A percentile compares a stretch with the other conserved stretches of the same genome.
Evolutionary conservation across 768 basidiomycete species (phyloP).

Genomic region (Tephrocybe sp.): DNA sequence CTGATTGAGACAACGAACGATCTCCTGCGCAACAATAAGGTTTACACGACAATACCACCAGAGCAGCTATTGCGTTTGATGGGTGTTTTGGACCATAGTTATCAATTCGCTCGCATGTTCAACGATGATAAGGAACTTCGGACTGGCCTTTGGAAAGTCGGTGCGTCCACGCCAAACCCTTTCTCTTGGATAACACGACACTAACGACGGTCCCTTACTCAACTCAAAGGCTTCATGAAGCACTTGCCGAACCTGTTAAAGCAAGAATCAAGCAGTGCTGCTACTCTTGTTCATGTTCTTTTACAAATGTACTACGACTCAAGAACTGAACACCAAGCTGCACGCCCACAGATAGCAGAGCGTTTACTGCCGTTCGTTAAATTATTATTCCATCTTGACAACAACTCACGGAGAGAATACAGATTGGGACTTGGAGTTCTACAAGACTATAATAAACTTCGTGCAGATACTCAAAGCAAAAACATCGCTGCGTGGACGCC

Average conservation of each 20-base stretch:
- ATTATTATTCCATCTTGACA: neutral
- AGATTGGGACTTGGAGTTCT: conserved; percentile 89
- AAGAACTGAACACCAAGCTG: conserved; percentile 83
- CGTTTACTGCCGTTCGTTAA: conserved; percentile 66
- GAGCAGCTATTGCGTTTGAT: conserved; percentile 91
- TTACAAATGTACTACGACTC: conserved; percentile 93
- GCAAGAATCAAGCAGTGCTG: conserved; percentile 96
- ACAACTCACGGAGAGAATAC: conserved; percentile 12
- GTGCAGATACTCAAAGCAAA: conserved; percentile 87
- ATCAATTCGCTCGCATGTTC: conserved; percentile 95
- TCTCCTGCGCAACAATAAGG: conserved; percentile 85
- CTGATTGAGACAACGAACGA: conserved; percentile 98
- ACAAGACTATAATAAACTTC: conserved; percentile 87
- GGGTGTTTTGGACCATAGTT: conserved; percentile 95
- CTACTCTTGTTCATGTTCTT: conserved; percentile 90
- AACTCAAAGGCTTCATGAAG: conserved; percentile 94
- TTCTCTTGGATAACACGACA: no score
- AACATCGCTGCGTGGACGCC: conserved; percentile 98
- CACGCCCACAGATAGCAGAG: conserved; percentile 77
- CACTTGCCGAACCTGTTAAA: conserved; percentile 96
- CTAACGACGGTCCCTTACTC: no score
- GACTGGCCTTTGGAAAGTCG: conserved; percentile 99
- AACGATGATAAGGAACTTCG: conserved; percentile 98
- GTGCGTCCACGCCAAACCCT: conserved; percentile 47
- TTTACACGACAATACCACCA: conserved; percentile 93